Base-by-base conservation (phyloP, 306 rosid genomes). In the Cicer yamashitae region DNA sequence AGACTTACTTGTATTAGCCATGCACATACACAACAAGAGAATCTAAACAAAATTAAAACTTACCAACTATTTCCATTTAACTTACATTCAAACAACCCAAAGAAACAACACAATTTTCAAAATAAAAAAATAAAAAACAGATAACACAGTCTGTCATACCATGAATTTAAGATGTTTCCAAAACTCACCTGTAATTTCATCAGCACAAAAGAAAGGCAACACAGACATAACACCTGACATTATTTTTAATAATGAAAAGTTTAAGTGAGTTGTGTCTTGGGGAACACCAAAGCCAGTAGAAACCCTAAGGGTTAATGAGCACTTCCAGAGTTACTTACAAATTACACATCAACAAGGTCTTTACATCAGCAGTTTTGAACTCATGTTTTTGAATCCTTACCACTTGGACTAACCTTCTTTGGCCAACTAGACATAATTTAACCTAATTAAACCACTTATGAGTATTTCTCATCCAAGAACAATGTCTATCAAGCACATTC, bases 51-150 rank as follows among this genome's bases (percentile, higher is more conserved):
- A 44, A 8, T 44, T 10, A 45, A 53, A 67, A 6, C 15, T 10
- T 10, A 15, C 0, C 1, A 53, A 51, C 41, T 22, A 40, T 30
- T 51, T 52, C 8, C 10, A 70, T 64, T 45, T 5, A 10, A 43
- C 45, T 66, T 34, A 64, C 57, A 66, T 57, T 46, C n/a, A 30
- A 67, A 11, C 53, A 50, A 6, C 10, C 75, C 48, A 46, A 67
- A 34, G 39, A 40, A 68, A 17, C 38, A 51, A 67, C 65, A 4
- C 57, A 41, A n/a, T 4, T 60, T 34, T 44, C 34, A 40, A 52
- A 76, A 51, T 4, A n/a, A 34, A 4, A 69, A 7, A 50, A 25
- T 25, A 25, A 3, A 14, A 48, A 30, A 30, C 37, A 30, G 10
- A 12, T 20, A 18, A 7, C 38, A 46, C 7, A 13, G 30, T 7